Evolutionary conservation across 192 early-diverging fungal genomes (phyloP), one percentile per base, ranked within the genome.

Genomic region (Glomus cerebriforme): DNA sequence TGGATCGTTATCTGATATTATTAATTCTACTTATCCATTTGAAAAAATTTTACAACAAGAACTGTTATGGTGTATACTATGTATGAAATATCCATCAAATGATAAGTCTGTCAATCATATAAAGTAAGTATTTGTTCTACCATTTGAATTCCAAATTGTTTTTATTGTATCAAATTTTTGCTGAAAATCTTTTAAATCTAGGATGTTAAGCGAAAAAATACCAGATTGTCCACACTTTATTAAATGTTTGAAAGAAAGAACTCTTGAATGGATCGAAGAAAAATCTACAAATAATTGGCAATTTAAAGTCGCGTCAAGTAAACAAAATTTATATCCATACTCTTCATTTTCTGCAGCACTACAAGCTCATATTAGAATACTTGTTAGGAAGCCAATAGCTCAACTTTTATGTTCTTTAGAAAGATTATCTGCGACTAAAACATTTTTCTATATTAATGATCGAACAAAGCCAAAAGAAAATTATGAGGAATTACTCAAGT

Each of bases 31-130:
- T 24, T 78, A 78, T 69, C 76, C 76, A n/a, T 78, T 78, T 32
- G 37, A 78, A 45, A 29, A 78, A 26, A 78, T 78, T 26, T 69
- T 78, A 26, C 32, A 49, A 68, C 37, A 69, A 39, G 76, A 78
- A 69, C 37, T 78, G 29, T 69, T 69, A 45, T 78, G 76, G 76
- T 78, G 76, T 45, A 32, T 78, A 39, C 12, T 78, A 22, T 78
- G 76, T 19, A 78, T 78, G 22, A 77, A 68, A 72, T 78, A 78
- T 13, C 60, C 76, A 22, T 43, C 60, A 24, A 45, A 29, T 37
- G 0, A 31, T 22, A 43, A 49, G 29, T 74, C 29, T 29, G 24
- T 78, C 9, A 59, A 78, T 3, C 76, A 78, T 68, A 32, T 78
- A 26, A 37, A 47, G 69, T 71, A 71, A 29, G 34, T 45, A 37